These are phyloP conservation scores for Homolaphlyctis polyrhiza DNA, from an alignment of 371 early-diverging fungal genomes.

Conservation along the genomic window DNA sequence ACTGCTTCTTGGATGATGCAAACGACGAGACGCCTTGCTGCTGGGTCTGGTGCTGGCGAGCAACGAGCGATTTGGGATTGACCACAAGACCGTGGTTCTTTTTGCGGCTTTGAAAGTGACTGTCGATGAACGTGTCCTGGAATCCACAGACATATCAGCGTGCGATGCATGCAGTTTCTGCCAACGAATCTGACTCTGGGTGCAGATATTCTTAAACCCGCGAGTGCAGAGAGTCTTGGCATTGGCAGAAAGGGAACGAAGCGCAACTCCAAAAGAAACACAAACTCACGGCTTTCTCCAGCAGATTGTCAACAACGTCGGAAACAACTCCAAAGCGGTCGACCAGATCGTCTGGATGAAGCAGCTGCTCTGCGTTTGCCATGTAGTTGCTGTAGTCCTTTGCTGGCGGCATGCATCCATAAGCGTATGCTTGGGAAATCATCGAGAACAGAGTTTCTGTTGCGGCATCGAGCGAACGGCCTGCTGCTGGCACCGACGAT, in stretches of 20 bases:
- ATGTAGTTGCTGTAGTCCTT: not conserved
- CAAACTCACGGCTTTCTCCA: constrained; percentile 71
- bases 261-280: not conserved
- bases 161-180: not conserved
- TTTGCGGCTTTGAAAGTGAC: too few species aligned
- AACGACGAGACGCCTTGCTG: too few species aligned
- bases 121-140: not conserved
- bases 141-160: not conserved
- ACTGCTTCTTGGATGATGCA: too few species aligned
- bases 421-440: not conserved
- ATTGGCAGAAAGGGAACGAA: too few species aligned
- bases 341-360: constrained; percentile 54
- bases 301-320: constrained; percentile 75
- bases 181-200: too few species aligned
- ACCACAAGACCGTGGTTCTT: too few species aligned
- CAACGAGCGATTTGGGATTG: too few species aligned
- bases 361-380: not conserved
- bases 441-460: constrained; percentile 41
- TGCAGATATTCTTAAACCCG: too few species aligned
- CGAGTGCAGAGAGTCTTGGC: too few species aligned
- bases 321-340: constrained; percentile 61
- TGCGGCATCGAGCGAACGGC: constrained; percentile 47
- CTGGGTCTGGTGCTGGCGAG: too few species aligned
- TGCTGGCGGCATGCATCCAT: not conserved
- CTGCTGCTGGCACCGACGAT: constrained; percentile 59